Evolutionary conservation across 768 basidiomycete genomes (phyloP).

Genomic region (Paxillus rubicundulus): DNA sequence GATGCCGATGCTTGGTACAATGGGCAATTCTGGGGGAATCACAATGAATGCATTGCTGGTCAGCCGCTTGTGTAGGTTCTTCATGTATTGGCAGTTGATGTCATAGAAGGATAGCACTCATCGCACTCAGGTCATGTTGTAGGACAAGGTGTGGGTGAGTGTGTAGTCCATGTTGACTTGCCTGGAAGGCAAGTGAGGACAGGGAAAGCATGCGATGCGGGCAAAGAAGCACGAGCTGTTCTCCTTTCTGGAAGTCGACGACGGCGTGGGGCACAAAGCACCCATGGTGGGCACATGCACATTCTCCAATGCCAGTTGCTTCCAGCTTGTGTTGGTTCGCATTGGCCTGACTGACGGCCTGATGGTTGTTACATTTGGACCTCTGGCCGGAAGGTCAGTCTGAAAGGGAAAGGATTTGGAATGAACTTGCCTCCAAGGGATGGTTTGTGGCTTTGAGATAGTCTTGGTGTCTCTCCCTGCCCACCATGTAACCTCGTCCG

Average conservation of each 20-base stretch:
- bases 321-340: background rate
- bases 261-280: constrained; percentile 2
- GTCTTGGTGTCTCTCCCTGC: too few relatives aligned
- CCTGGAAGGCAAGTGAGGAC: too few relatives aligned
- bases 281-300: background rate
- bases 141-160: background rate
- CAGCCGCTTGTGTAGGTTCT: too few relatives aligned
- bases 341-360: constrained; percentile 2
- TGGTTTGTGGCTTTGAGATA: too few relatives aligned
- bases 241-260: too few relatives aligned
- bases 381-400: too few relatives aligned
- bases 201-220: too few relatives aligned
- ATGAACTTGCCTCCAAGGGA: background rate
- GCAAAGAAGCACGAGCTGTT: too few relatives aligned
- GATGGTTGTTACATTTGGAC: constrained; percentile 9
- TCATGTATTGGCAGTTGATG: constrained; percentile 10
- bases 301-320: background rate
- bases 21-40: background rate
- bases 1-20: constrained; percentile 18
- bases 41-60: too few relatives aligned
- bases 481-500: too few relatives aligned
- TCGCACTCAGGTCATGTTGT: background rate
- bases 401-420: too few relatives aligned
- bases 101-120: background rate
- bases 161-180: constrained; percentile 13